phyloP scores from a whole-genome alignment of 345 rosid genomes.

The Dipteronia dyeriana region DNA sequence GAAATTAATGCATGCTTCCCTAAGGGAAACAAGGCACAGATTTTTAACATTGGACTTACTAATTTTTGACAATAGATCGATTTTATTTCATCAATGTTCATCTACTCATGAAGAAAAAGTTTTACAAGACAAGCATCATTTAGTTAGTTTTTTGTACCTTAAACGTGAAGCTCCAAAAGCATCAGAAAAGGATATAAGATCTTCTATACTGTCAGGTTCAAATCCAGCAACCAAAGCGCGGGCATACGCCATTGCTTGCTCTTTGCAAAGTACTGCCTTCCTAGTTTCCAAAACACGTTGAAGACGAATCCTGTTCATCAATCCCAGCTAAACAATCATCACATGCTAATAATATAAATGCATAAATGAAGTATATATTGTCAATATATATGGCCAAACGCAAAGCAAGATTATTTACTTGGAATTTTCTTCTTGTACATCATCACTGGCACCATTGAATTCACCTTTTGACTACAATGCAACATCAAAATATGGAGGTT shows the following conservation, averaged over 20 bases:
- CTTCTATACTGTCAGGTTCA: slow-evolving; percentile 64
- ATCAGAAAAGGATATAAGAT: slow-evolving; percentile 81
- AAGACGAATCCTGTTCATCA: slow-evolving; percentile 71
- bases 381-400: slow-evolving; percentile 5
- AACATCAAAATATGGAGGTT: slow-evolving; percentile 18
- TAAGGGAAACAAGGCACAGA: slow-evolving; percentile 27
- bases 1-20: slow-evolving; percentile 94
- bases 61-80: neutral
- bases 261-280: slow-evolving; percentile 78
- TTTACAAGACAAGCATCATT: neutral
- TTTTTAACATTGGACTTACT: neutral
- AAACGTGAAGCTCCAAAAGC: slow-evolving; percentile 94
- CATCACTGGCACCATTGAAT: slow-evolving; percentile 41
- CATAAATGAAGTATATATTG: slow-evolving; percentile 10
- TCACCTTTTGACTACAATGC: slow-evolving; percentile 45
- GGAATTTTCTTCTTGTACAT: slow-evolving; percentile 68
- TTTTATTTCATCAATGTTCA: neutral
- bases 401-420: slow-evolving; percentile 49
- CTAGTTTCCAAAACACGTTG: slow-evolving; percentile 84
- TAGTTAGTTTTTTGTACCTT: slow-evolving; percentile 44
- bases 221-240: slow-evolving; percentile 91
- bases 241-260: slow-evolving; percentile 99
- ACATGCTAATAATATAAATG: slow-evolving; percentile 1
- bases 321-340: slow-evolving; percentile 28
- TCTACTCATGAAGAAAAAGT: neutral